Conservation (phyloP, 306 rosid genomes). For the Inga laurina region DNA sequence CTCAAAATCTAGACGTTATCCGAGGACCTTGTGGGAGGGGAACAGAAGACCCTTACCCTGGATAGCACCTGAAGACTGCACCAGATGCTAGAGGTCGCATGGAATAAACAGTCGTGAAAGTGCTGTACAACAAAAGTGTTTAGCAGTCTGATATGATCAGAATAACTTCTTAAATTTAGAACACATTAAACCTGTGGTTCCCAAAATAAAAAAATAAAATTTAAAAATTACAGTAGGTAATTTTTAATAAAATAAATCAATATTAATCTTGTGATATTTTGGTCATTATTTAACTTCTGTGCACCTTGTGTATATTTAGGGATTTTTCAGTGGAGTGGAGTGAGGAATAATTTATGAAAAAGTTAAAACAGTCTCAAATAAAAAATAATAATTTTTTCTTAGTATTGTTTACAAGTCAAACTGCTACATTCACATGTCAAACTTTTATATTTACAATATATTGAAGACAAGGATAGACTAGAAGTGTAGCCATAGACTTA, state of each 20-base stretch:
- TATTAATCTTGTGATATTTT: background rate
- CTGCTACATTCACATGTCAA: too few species aligned
- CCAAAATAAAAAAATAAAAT: background rate
- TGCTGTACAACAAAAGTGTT: constrained; percentile 54
- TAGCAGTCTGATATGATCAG: constrained; percentile 24
- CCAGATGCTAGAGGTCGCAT: constrained; percentile 95
- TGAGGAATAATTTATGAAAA: too few species aligned
- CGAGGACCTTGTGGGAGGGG: background rate
- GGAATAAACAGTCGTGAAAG: constrained; percentile 77
- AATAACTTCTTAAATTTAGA: constrained; percentile 5
- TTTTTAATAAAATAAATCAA: background rate
- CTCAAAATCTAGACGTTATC: constrained; percentile 1
- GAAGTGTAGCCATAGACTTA: background rate
- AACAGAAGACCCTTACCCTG: constrained; percentile 62
- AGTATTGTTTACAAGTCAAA: too few species aligned
- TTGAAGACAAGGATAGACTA: too few species aligned
- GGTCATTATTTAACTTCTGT: background rate
- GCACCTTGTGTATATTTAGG: too few species aligned
- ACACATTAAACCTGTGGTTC: background rate
- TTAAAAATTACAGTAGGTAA: background rate
- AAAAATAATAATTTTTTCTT: too few species aligned
- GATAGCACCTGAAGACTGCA: constrained; percentile 91
- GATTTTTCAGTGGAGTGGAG: too few species aligned
- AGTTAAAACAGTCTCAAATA: too few species aligned
- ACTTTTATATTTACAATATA: too few species aligned